A percentile compares a stretch with the other conserved stretches of the same genome.
These are phyloP conservation scores for Telopea speciosissima DNA, from an alignment of 177 flowering plant species.

Conservation along the genomic window DNA sequence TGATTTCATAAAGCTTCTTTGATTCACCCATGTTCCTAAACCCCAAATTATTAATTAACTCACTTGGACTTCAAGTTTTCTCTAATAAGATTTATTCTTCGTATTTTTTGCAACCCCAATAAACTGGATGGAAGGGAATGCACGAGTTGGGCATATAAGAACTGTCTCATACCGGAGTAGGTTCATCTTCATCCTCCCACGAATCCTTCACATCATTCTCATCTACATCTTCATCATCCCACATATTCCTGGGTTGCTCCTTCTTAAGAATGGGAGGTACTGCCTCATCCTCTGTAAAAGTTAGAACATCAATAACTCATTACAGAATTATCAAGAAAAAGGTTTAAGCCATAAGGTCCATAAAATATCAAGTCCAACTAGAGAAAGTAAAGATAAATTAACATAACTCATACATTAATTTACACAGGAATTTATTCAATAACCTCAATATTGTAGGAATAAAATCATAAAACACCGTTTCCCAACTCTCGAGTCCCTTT, in stretches of 20 bases:
- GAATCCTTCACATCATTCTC: constrained; percentile 82
- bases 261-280: constrained; percentile 33
- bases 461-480: too few species aligned
- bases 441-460: background rate
- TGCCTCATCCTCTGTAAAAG: constrained; percentile 38
- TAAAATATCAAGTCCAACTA: background rate
- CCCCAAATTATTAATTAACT: too few species aligned
- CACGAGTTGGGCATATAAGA: background rate
- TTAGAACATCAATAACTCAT: background rate
- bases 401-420: background rate
- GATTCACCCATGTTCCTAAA: too few species aligned
- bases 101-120: too few species aligned
- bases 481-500: too few species aligned
- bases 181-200: constrained; percentile 93
- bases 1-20: too few species aligned
- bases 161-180: constrained; percentile 41
- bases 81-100: too few species aligned
- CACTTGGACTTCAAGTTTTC: too few species aligned
- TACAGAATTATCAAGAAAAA: background rate
- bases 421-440: too few species aligned
- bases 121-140: background rate
- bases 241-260: constrained; percentile 34
- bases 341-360: background rate
- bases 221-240: constrained; percentile 94
- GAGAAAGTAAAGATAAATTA: too few species aligned